phyloP scores from a whole-genome alignment of 257 asterid species.

The Jasminum sambac region DNA sequence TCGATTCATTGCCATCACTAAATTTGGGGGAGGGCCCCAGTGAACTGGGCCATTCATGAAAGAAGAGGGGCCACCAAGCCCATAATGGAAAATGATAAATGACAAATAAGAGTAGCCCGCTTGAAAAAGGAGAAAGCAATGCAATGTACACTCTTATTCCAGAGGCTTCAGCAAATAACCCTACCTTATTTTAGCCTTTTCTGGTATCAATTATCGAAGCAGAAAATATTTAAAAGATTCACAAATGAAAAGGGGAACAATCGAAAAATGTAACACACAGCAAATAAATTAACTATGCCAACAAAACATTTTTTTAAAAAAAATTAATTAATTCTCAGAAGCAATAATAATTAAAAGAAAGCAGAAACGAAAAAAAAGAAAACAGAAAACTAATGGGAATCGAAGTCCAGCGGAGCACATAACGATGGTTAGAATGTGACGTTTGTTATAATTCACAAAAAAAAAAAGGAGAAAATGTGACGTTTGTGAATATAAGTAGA shows the following conservation, averaged over 20 bases:
- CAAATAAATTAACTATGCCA: too few species aligned
- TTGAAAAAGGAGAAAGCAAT: conserved; percentile 2
- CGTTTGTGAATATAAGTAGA: conserved; percentile 14
- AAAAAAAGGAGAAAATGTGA: too few species aligned
- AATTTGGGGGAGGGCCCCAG: neutral
- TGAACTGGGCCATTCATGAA: conserved; percentile 7
- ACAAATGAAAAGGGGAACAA: too few species aligned
- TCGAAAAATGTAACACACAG: too few species aligned
- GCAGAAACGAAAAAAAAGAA: too few species aligned
- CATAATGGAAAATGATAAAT: neutral
- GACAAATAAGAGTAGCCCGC: conserved; percentile 1
- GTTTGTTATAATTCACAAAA: too few species aligned
- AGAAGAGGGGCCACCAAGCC: neutral
- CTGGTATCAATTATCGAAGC: neutral
- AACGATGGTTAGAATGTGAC: conserved; percentile 16
- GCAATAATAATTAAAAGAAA: too few species aligned
- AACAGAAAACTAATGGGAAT: neutral
- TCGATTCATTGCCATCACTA: too few species aligned
- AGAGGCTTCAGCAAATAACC: conserved; percentile 11
- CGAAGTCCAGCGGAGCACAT: neutral
- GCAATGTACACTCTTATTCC: conserved; percentile 1
- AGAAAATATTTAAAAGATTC: neutral
- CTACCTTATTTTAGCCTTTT: conserved; percentile 14
- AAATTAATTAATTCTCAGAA: too few species aligned
- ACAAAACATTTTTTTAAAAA: too few species aligned